phyloP scores from a whole-genome alignment of 2,329 filamentous ascomycete genomes.

The Colletotrichum melonis region DNA sequence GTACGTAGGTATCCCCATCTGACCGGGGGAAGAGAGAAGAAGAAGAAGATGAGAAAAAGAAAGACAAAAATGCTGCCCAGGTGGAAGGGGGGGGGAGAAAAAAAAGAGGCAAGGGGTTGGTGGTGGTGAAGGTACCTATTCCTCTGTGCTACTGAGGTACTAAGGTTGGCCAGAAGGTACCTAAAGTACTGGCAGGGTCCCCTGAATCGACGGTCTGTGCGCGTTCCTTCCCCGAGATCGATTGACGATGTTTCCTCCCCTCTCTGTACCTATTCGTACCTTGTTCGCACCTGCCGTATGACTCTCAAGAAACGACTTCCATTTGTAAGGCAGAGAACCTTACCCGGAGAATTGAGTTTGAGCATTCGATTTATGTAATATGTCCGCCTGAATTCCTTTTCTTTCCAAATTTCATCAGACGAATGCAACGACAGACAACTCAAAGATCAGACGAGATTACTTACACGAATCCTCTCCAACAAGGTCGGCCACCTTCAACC shows the following conservation, averaged over 20 bases:
- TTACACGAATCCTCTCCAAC: not conserved
- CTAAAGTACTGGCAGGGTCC: not conserved
- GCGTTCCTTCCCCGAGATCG: not conserved
- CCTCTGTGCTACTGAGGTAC: too few relatives aligned
- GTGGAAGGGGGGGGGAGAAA: not conserved
- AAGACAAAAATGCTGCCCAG: not conserved
- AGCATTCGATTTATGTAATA: too few relatives aligned
- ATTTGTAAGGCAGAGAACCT: too few relatives aligned
- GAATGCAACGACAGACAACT: not conserved
- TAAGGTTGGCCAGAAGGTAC: too few relatives aligned
- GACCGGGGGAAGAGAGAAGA: not conserved
- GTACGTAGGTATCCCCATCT: not conserved
- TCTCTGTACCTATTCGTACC: not conserved
- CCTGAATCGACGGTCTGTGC: not conserved
- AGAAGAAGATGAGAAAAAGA: not conserved
- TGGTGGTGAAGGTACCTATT: too few relatives aligned
- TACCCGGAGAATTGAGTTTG: too few relatives aligned
- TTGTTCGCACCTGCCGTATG: not conserved
- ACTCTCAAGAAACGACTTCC: not conserved
- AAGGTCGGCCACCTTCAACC: not conserved
- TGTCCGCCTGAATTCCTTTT: not conserved
- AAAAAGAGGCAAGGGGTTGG: not conserved
- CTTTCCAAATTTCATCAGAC: not conserved
- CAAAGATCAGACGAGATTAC: not conserved
- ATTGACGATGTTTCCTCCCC: not conserved